phyloP scores from a whole-genome alignment of 768 basidiomycete genomes.

The Phallus indusiatus region DNA sequence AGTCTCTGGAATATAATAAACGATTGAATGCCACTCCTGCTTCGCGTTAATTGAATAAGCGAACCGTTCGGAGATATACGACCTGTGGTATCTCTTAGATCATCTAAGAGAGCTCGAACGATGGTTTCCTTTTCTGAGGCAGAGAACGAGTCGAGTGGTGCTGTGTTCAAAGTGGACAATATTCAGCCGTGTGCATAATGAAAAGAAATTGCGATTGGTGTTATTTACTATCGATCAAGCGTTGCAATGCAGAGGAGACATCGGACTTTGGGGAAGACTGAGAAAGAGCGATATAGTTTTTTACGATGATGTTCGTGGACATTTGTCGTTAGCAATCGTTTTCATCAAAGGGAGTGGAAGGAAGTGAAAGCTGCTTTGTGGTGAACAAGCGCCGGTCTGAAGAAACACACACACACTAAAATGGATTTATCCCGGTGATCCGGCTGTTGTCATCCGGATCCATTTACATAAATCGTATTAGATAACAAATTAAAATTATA shows the following conservation, averaged over 20 bases:
- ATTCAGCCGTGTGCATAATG: background rate
- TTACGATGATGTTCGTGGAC: constrained; percentile 1
- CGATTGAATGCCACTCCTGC: constrained; percentile 8
- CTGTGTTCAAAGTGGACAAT: constrained; percentile 19
- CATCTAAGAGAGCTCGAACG: constrained; percentile 48
- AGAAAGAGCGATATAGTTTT: constrained; percentile 27
- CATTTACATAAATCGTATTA: background rate
- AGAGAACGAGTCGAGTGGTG: constrained; percentile 40
- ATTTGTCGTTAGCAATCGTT: background rate
- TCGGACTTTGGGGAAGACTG: constrained; percentile 37
- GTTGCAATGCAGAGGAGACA: constrained; percentile 37
- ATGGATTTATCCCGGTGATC: background rate
- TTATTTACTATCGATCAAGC: constrained; percentile 40
- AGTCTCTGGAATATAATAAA: constrained; percentile 40
- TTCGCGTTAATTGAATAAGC: constrained; percentile 13
- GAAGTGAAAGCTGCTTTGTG: constrained; percentile 29
- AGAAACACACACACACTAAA: no score
- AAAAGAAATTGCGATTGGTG: constrained; percentile 1
- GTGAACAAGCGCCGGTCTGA: constrained; percentile 33
- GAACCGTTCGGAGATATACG: constrained; percentile 47
- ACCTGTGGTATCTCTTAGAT: constrained; percentile 33
- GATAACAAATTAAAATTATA: no score
- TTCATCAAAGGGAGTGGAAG: background rate
- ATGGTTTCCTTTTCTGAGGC: constrained; percentile 41
- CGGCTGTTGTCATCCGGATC: background rate